phyloP scores from a whole-genome alignment of 345 rosid species.

The Arabidopsis arenosa region DNA sequence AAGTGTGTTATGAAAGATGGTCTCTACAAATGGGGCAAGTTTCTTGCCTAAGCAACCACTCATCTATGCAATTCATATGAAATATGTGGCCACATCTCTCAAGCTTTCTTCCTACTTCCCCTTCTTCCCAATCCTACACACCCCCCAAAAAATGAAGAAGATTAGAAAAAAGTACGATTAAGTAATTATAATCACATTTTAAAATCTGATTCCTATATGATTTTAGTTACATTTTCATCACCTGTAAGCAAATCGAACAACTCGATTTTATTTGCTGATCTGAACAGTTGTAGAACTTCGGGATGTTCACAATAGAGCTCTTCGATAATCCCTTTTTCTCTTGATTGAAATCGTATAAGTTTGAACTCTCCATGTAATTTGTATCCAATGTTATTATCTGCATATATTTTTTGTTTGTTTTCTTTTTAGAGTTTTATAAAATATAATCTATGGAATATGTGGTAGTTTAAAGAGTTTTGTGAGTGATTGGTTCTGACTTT shows the following conservation, averaged over 20 bases:
- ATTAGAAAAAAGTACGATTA: not conserved
- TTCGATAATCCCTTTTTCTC: constrained; percentile 52
- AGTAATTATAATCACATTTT: not conserved
- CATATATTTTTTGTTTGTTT: not conserved
- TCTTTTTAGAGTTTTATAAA: no score
- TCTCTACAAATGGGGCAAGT: constrained; percentile 86
- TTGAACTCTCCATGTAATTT: constrained; percentile 57
- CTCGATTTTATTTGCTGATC: constrained; percentile 26
- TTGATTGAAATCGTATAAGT: constrained; percentile 60
- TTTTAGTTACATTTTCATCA: constrained; percentile 15
- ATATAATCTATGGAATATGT: not conserved
- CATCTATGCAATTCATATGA: constrained; percentile 72
- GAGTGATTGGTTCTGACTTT: not conserved
- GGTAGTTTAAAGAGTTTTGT: not conserved
- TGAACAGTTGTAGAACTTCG: constrained; percentile 39
- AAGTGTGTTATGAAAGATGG: constrained; percentile 39
- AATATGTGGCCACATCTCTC: constrained; percentile 68
- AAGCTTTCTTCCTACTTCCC: constrained; percentile 62
- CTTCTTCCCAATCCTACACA: constrained; percentile 66
- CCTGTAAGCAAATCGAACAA: constrained; percentile 86
- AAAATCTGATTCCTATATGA: not conserved
- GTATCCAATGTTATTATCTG: constrained; percentile 66
- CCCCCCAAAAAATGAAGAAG: not conserved
- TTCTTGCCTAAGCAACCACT: constrained; percentile 64
- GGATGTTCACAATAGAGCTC: constrained; percentile 53